Evolutionary conservation across 495 filamentous ascomycete genomes (phyloP).

Genomic region (Penicillium silybi): DNA sequence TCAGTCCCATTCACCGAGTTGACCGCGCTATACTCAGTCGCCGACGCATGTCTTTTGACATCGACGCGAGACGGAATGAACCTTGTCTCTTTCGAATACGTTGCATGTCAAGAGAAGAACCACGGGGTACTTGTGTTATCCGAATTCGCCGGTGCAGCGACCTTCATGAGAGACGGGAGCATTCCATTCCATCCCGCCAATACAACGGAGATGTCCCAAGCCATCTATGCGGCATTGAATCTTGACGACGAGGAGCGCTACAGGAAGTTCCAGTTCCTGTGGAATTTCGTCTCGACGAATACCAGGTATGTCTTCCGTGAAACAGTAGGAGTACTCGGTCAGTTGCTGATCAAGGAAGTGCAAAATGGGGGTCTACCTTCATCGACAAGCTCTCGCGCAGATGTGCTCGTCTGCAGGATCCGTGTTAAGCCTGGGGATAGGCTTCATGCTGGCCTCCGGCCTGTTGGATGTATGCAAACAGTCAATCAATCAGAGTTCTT

Average conservation of each 20-base stretch:
- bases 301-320: conserved; percentile 53
- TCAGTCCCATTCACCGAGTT: conserved; percentile 85
- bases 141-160: conserved; percentile 87
- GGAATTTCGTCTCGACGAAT: conserved; percentile 83
- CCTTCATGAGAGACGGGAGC: conserved; percentile 73
- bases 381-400: conserved; percentile 26
- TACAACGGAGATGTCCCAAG: conserved; percentile 78
- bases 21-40: conserved; percentile 86
- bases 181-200: conserved; percentile 92
- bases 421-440: conserved; percentile 4
- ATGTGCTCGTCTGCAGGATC: conserved; percentile 3
- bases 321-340: not conserved
- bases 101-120: conserved; percentile 77
- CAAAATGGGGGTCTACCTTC: conserved; percentile 37
- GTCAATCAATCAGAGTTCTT: too few species aligned
- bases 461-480: too few species aligned
- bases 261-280: conserved; percentile 72
- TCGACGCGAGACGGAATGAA: conserved; percentile 98
- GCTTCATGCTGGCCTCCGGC: too few species aligned
- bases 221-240: conserved; percentile 78
- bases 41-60: conserved; percentile 84
- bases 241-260: conserved; percentile 75
- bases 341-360: conserved; percentile 19
- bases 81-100: conserved; percentile 92
- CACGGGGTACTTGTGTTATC: conserved; percentile 90